Evolutionary conservation across 2,329 filamentous ascomycete genomes (phyloP).

Genomic region (Sodiomyces alkalinus): DNA sequence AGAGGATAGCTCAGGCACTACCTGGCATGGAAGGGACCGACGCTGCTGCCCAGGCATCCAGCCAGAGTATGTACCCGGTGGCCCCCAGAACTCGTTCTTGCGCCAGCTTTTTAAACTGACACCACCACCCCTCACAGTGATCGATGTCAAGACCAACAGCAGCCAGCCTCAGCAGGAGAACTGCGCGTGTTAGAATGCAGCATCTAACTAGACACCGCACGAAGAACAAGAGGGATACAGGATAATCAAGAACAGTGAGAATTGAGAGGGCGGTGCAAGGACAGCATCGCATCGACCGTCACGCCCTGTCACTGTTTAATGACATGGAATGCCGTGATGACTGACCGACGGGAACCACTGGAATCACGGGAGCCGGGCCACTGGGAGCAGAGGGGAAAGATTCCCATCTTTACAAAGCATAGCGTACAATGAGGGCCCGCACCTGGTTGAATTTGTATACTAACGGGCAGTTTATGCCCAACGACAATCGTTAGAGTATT

Average conservation of each 20-base stretch:
- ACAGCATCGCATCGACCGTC: too few species aligned
- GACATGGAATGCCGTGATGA: conserved; percentile 2
- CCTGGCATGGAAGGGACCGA: conserved; percentile 94
- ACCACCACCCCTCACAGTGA: conserved; percentile 56
- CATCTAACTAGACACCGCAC: too few species aligned
- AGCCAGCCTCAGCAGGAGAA: conserved; percentile 56
- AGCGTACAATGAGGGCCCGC: conserved; percentile 13
- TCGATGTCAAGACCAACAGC: conserved; percentile 77
- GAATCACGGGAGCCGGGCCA: too few species aligned
- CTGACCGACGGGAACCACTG: too few species aligned
- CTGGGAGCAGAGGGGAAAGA: conserved; percentile 1
- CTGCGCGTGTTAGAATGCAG: conserved; percentile 42
- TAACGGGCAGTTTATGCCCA: conserved; percentile 8
- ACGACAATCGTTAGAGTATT: conserved; percentile 9
- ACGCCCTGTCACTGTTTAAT: too few species aligned
- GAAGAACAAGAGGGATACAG: too few species aligned
- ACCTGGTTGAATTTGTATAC: conserved; percentile 11
- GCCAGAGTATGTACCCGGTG: conserved; percentile 54
- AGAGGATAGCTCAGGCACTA: conserved; percentile 92
- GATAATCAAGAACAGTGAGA: too few species aligned
- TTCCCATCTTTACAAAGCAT: conserved; percentile 15
- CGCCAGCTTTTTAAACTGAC: conserved; percentile 13
- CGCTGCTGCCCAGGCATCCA: conserved; percentile 53
- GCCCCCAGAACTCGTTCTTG: not conserved
- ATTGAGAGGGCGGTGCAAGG: too few species aligned